Percentiles rank a stretch among this genome's conserved stretches.
Conservation (phyloP, 164 flowering plant species). For the Kalanchoe fedtschenkoi region DNA sequence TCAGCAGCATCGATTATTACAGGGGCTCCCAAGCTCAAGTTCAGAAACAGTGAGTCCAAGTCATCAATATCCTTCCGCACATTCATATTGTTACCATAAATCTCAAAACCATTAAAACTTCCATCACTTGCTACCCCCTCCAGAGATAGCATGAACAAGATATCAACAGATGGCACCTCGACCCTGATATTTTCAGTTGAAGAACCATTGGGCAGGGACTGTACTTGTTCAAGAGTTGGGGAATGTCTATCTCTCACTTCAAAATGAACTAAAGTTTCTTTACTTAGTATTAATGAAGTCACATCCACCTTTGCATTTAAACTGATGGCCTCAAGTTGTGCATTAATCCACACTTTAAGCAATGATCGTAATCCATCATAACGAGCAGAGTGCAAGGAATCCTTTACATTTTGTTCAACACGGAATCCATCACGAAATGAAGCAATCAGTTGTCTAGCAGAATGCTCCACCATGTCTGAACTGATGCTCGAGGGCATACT, state of each 20-base stretch:
- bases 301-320: constrained; percentile 29
- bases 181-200: constrained; percentile 13
- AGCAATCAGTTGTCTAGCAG: constrained; percentile 33
- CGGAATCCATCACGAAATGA: constrained; percentile 23
- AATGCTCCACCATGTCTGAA: constrained; percentile 36
- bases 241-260: constrained; percentile 26
- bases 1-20: constrained; percentile 25
- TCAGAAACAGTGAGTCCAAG: constrained; percentile 23
- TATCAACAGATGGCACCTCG: constrained; percentile 24
- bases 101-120: constrained; percentile 33
- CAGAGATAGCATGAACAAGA: constrained; percentile 42
- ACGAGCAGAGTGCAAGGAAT: constrained; percentile 12
- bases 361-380: constrained; percentile 33
- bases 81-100: constrained; percentile 26
- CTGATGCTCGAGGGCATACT: constrained; percentile 11
- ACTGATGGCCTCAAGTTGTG: constrained; percentile 48
- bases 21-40: constrained; percentile 50
- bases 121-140: constrained; percentile 29
- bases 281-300: constrained; percentile 50
- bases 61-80: constrained; percentile 18
- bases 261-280: constrained; percentile 57
- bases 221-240: constrained; percentile 15
- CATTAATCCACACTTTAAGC: constrained; percentile 50
- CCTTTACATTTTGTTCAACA: constrained; percentile 21
- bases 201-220: constrained; percentile 14